A percentile compares a stretch with the other conserved stretches of the same genome.
Evolutionary conservation across 116 monocot species (phyloP).

Genomic region (Posidonia oceanica): DNA sequence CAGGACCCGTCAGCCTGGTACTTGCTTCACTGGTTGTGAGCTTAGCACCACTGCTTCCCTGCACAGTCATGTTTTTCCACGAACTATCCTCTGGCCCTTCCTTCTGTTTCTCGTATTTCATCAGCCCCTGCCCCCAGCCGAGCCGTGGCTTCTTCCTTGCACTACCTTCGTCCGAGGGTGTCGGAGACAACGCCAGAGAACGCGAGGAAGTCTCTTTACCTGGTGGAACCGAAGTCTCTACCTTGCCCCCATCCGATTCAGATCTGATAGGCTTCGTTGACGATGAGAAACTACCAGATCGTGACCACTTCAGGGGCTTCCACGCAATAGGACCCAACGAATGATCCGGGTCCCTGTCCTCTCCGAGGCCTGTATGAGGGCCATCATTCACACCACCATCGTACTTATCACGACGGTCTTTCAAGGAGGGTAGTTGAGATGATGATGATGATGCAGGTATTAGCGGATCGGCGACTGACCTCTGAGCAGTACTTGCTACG

Average conservation of each 20-base stretch:
- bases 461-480: constrained; percentile 28
- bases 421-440: constrained; percentile 13
- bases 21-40: constrained; percentile 22
- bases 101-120: constrained; percentile 90
- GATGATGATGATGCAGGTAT: constrained; percentile 17
- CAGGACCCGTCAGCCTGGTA: constrained; percentile 18
- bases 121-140: constrained; percentile 43
- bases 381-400: constrained; percentile 19
- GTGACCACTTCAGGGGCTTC: constrained; percentile 47
- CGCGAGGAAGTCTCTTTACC: constrained; percentile 16
- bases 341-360: constrained; percentile 18
- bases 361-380: constrained; percentile 11
- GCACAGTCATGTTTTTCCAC: constrained; percentile 2
- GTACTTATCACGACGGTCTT: constrained; percentile 20
- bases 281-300: constrained; percentile 25
- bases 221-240: constrained; percentile 9
- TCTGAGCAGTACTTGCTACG: constrained; percentile 12
- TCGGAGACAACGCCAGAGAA: constrained; percentile 2
- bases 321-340: constrained; percentile 23
- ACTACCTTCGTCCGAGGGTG: constrained; percentile 9
- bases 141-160: constrained; percentile 23
- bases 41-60: constrained; percentile 15
- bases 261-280: constrained; percentile 21
- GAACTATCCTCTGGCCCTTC: constrained; percentile 44
- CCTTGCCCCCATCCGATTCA: constrained; percentile 16